phyloP scores from a whole-genome alignment of 1,284 basidiomycete species.

The Ganoderma lingzhi region DNA sequence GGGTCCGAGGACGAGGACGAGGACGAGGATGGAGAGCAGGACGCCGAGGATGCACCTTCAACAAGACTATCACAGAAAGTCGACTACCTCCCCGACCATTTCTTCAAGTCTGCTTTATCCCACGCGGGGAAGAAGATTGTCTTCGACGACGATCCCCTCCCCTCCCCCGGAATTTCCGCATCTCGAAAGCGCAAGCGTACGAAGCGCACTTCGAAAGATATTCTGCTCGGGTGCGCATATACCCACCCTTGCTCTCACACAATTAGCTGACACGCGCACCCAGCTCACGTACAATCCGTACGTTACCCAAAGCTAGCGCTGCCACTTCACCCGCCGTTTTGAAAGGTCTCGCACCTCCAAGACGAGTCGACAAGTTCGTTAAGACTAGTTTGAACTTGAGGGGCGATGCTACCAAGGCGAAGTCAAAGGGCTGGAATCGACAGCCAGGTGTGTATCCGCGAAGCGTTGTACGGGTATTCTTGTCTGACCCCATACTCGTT shows the following conservation, averaged over 20 bases:
- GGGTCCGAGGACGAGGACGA: constrained; percentile 11
- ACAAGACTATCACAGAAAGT: constrained; percentile 18
- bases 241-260: background rate
- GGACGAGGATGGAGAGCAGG: constrained; percentile 10
- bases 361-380: constrained; percentile 39
- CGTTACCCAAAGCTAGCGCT: constrained; percentile 33
- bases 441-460: constrained; percentile 38
- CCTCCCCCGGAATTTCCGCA: constrained; percentile 15
- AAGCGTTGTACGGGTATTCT: too few species aligned
- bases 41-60: background rate
- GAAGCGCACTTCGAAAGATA: constrained; percentile 38
- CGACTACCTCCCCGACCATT: constrained; percentile 47
- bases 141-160: constrained; percentile 25
- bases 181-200: constrained; percentile 39
- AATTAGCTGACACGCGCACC: background rate
- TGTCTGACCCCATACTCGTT: too few species aligned
- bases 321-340: constrained; percentile 25
- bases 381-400: constrained; percentile 41
- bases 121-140: constrained; percentile 25
- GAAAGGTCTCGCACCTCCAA: constrained; percentile 36
- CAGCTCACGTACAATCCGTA: constrained; percentile 44
- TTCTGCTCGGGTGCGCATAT: constrained; percentile 42
- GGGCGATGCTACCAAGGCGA: constrained; percentile 30
- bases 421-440: constrained; percentile 44
- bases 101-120: constrained; percentile 45